phyloP scores from a whole-genome alignment of 2,329 filamentous ascomycete genomes.

The Aspergillus aculeatinus region DNA sequence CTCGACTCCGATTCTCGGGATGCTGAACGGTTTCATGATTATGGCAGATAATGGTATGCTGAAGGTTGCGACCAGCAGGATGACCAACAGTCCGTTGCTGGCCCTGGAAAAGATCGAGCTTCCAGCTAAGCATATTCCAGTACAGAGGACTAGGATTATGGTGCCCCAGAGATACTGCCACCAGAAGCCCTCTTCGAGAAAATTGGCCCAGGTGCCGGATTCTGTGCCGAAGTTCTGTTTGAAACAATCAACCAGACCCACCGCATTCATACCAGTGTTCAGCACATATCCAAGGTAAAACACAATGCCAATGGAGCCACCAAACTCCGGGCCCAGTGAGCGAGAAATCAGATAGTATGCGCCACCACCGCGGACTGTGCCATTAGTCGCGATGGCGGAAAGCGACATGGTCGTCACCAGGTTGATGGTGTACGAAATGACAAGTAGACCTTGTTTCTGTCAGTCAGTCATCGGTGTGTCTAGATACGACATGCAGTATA shows the following conservation, averaged over 20 bases:
- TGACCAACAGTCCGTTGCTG: slow-evolving; percentile 71
- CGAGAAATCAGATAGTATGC: slow-evolving; percentile 88
- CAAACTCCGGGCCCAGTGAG: slow-evolving; percentile 82
- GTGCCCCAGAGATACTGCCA: slow-evolving; percentile 75
- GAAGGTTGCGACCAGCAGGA: slow-evolving; percentile 70
- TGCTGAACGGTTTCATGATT: slow-evolving; percentile 65
- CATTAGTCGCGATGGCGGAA: slow-evolving; percentile 86
- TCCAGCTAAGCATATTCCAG: slow-evolving; percentile 72
- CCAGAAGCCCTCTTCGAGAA: slow-evolving; percentile 72
- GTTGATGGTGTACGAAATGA: slow-evolving; percentile 75
- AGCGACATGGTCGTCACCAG: slow-evolving; percentile 82
- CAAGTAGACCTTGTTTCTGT: slow-evolving; percentile 60
- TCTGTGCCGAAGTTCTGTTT: slow-evolving; percentile 67
- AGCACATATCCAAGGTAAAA: slow-evolving; percentile 90
- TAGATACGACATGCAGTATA: background rate
- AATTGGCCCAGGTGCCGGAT: slow-evolving; percentile 57
- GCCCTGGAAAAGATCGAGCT: slow-evolving; percentile 77
- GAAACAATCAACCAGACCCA: slow-evolving; percentile 80
- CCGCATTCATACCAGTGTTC: slow-evolving; percentile 83
- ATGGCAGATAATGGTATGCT: slow-evolving; percentile 81
- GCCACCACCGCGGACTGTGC: slow-evolving; percentile 81
- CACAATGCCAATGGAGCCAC: slow-evolving; percentile 80
- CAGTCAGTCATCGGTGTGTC: background rate
- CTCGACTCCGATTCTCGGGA: slow-evolving; percentile 61
- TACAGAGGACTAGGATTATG: slow-evolving; percentile 68